phyloP scores from a whole-genome alignment of 768 basidiomycete genomes.

The Hypholoma fasciculare region DNA sequence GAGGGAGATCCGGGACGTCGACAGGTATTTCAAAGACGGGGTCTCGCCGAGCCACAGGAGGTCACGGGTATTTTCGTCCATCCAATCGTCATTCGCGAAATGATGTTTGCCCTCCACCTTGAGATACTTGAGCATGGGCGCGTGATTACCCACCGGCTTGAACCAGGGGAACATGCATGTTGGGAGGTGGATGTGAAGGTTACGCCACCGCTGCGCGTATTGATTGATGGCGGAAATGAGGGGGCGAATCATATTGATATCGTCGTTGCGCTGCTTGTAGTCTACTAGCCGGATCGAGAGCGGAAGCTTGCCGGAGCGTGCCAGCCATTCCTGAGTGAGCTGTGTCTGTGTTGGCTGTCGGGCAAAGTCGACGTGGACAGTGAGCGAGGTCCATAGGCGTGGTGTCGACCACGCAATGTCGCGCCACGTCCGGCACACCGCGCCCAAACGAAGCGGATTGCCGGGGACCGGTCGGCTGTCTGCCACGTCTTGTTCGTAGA shows the following conservation, averaged over 20 bases:
- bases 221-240: slow-evolving; percentile 1
- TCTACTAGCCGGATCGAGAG: slow-evolving; percentile 3
- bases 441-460: slow-evolving; percentile 4
- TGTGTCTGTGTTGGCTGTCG: not conserved
- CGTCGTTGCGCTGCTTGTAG: not conserved
- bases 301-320: slow-evolving; percentile 5
- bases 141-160: not conserved
- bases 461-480: not conserved
- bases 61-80: not conserved
- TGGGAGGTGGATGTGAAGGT: not conserved
- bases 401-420: slow-evolving; percentile 13
- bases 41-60: not conserved
- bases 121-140: not conserved
- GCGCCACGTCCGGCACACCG: slow-evolving; percentile 10
- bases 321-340: slow-evolving; percentile 6
- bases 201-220: slow-evolving; percentile 3
- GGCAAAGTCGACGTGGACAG: not conserved
- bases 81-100: not conserved
- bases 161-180: slow-evolving; percentile 1
- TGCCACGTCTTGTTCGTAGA: not conserved
- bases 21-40: not conserved
- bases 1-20: not conserved
- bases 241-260: not conserved
- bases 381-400: slow-evolving; percentile 4
- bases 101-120: not conserved